Evolutionary conservation across 225 moss, liverwort and hornwort species (phyloP), one percentile per base, ranked within the genome.

Genomic region (Sphagnum contortum): DNA sequence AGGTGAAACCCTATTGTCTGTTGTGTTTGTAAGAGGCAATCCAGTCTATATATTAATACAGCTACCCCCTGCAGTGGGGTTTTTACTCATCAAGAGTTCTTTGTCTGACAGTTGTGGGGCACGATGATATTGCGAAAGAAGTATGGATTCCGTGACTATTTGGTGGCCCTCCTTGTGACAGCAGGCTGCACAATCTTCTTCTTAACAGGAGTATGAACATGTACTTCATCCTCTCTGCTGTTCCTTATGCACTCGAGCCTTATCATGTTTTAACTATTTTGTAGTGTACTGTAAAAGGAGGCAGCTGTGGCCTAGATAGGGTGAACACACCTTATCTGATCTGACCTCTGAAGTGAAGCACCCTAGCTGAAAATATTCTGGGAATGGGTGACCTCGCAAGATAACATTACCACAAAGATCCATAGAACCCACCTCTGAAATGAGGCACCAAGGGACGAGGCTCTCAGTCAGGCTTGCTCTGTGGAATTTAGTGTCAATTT

Each of bases 101-200:
- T 57, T 4, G 59, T 3, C 9, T 45, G 57, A 69, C 79, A 86
- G 85, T 69, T 92, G 9, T 96, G 96, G 96, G 96, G 96, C 47
- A 87, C 90, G 0, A 76, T 80, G 54, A 96, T 96, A 9, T 72
- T 88, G 70, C 88, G 87, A 48, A 92, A 88, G 81, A 75, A 63
- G 69, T 96, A 96, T 65, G 77, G 60, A 60, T 74, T 72, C 44
- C 81, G 65, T 57, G 96, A 96, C 68, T 96, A 96, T 51, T 66
- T 92, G 14, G 84, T 96, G 68, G 90, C 96, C 9, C 75, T 83
- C 29, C 71, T 79, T 52, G 90, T 96, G 29, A 90, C 92, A 5
- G 64, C 81, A 3, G 96, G 96, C 49, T 96, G 96, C 67, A 82
- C 90, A 8, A 64, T 69, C 8, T 96, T 96, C 68, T 96, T 92